Evolutionary conservation across 2,329 filamentous ascomycete species (phyloP), one percentile per base, ranked within the genome.

Genomic region (Hypoxylon sp.): DNA sequence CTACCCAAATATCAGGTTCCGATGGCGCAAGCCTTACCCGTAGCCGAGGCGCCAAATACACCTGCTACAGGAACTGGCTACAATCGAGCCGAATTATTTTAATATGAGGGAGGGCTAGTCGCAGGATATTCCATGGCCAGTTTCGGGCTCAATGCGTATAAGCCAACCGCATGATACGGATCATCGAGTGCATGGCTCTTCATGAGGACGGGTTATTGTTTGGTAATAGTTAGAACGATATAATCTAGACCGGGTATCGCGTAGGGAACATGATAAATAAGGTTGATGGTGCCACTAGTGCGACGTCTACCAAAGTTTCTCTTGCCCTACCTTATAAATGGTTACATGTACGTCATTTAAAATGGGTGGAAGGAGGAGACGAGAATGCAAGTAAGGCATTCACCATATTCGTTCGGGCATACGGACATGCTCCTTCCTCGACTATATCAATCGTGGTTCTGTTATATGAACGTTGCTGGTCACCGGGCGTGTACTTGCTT

Each of bases 11-110:
- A 44, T 17, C 50, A 70, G 33, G 20, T 42, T 5, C 42, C 62
- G 7, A 61, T 58, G 35, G 30, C 57, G 8, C 51, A 68, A 20
- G 22, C 55, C n/a, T 17, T 20, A 2, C 46, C 55, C 8, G 14
- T 59, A 33, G 37, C 25, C 17, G 67, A 71, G 31, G 65, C 64
- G 17, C 64, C 70, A 5, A 58, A 57, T 55, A 69, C 57, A 7
- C 64, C 69, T 27, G 63, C 61, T 6, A 48, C 27, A 6, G 69
- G 69, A 20, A 64, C 69, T 4, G 50, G 30, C 13, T 51, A 62
- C 17, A 72, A 70, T 59, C 61, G 71, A 65, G 67, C 71, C 6
- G 67, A 72, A 53, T 49, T 73, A 17, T 42, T 37, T 30, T 68
- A 20, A 70, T 17, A 1, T 27, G 5, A 25, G 3, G n/a, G 51